Conservation (phyloP, 2,329 filamentous ascomycete species). For the Botrytis medusae region DNA sequence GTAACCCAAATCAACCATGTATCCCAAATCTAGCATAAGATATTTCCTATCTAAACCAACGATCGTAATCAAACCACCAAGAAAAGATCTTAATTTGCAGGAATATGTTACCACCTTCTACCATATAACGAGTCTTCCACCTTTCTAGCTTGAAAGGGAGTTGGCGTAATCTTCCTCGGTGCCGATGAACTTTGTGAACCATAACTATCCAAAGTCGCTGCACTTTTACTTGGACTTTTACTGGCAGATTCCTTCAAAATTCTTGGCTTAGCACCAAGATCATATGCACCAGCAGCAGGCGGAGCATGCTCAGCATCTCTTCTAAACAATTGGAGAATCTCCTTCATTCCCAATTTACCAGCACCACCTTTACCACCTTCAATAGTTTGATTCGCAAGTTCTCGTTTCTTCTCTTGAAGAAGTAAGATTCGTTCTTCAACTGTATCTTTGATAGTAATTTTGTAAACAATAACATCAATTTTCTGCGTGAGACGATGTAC, state of each 20-base stretch:
- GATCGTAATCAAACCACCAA: background rate
- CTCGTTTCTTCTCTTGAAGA: conserved; percentile 89
- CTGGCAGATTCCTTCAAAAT: conserved; percentile 35
- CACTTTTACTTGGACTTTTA: conserved; percentile 14
- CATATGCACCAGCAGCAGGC: conserved; percentile 28
- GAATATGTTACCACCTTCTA: conserved; percentile 35
- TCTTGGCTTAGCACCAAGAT: conserved; percentile 34
- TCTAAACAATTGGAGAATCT: conserved; percentile 83
- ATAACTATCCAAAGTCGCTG: conserved; percentile 14
- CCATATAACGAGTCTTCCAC: conserved; percentile 39
- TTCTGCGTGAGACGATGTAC: conserved; percentile 98
- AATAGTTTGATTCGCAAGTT: conserved; percentile 87
- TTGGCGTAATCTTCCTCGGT: conserved; percentile 30
- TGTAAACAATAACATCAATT: conserved; percentile 91
- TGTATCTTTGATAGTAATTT: conserved; percentile 79
- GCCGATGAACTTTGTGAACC: conserved; percentile 20
- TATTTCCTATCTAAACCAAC: background rate
- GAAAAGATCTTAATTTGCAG: background rate
- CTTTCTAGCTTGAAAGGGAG: conserved; percentile 19
- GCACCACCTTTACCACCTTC: conserved; percentile 73
- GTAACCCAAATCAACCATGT: background rate
- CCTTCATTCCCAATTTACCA: conserved; percentile 85
- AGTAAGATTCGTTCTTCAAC: conserved; percentile 96
- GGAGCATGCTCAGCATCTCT: conserved; percentile 39
- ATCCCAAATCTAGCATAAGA: conserved; percentile 11